A percentile compares a stretch with the other conserved stretches of the same genome.
Evolutionary conservation across 202 grass and related monocot species (phyloP).

Genomic region (Bolboschoenoplectus hybrid): DNA sequence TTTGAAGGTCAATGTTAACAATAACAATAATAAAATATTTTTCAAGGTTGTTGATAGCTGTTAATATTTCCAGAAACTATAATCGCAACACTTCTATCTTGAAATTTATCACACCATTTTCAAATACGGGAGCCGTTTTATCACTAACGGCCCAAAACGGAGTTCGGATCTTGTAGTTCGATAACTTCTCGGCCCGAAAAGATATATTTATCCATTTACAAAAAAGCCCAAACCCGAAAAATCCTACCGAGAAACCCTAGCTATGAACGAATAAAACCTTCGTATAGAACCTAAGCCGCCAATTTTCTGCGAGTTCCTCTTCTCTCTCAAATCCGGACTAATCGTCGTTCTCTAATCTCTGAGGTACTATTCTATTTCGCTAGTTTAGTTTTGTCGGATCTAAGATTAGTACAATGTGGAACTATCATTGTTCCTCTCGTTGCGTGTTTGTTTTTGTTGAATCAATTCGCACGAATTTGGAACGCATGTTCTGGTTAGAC

Average conservation of each 20-base stretch:
- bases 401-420: neutral
- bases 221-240: neutral
- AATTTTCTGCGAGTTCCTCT: neutral
- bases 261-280: constrained; percentile 4
- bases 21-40: too few relatives aligned
- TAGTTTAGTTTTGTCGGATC: neutral
- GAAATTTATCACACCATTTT: too few relatives aligned
- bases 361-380: neutral
- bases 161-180: neutral
- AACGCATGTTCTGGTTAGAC: neutral
- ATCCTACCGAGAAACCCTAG: neutral
- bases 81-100: too few relatives aligned
- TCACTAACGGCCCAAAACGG: neutral
- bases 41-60: too few relatives aligned
- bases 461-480: neutral
- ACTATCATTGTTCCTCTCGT: neutral
- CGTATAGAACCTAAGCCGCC: neutral
- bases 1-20: too few relatives aligned
- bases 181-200: neutral
- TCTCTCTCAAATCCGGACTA: neutral
- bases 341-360: neutral
- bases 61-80: too few relatives aligned
- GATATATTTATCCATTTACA: neutral
- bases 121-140: too few relatives aligned
- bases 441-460: neutral